phyloP scores from a whole-genome alignment of 2,329 filamentous ascomycete genomes.

The Chaetomiaceae sp. region DNA sequence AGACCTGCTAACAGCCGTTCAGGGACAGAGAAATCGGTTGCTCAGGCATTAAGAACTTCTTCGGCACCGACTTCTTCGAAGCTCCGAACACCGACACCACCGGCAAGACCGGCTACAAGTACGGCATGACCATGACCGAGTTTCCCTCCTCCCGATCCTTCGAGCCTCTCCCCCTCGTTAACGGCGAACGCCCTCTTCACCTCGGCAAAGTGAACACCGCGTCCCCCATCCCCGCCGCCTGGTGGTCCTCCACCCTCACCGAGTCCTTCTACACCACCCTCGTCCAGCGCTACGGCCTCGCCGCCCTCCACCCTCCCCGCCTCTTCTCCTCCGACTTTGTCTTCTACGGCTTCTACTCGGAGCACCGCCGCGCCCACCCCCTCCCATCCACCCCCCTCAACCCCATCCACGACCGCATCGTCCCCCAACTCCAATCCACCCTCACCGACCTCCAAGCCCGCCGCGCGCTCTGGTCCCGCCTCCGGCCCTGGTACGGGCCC shows the following conservation, averaged over 20 bases:
- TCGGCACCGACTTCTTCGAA: conserved; percentile 1
- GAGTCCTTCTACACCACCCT: conserved; percentile 6
- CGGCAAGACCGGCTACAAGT: conserved; percentile 1
- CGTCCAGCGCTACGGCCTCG: not conserved
- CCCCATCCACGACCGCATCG: not conserved
- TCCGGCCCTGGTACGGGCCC: conserved; percentile 1
- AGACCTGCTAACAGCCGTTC: not conserved
- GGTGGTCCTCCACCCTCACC: conserved; percentile 3
- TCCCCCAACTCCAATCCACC: not conserved
- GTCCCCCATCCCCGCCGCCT: conserved; percentile 3
- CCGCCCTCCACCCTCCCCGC: not conserved
- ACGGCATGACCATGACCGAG: not conserved
- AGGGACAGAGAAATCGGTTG: conserved; percentile 7
- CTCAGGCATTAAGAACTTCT: conserved; percentile 9
- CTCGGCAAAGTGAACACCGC: not conserved
- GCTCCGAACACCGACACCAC: not conserved
- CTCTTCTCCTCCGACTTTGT: not conserved
- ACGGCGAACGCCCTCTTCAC: not conserved
- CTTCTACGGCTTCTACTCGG: not conserved
- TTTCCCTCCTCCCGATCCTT: not conserved
- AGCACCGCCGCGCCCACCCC: not conserved
- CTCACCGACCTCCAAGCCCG: not conserved
- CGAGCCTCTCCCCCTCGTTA: not conserved
- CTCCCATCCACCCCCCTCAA: not conserved
- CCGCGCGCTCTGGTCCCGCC: not conserved